Base-by-base conservation (phyloP, 1,139 yeast genomes). In the Trichomonascaceae sp. region DNA sequence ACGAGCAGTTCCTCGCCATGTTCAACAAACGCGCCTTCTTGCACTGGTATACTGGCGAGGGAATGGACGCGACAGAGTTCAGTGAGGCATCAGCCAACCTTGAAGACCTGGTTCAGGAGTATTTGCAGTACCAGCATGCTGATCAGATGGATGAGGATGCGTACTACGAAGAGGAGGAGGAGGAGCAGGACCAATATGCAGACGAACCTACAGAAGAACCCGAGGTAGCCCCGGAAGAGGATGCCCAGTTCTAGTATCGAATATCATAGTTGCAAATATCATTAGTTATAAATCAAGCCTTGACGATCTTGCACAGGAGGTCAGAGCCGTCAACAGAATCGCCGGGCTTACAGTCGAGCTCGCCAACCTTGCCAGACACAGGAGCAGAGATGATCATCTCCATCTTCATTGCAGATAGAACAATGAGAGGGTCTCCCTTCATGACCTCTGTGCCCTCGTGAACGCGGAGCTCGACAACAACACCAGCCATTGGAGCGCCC, bases 401-500 rank as follows among this genome's bases (percentile, higher is more conserved):
- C 98, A 92, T 92, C 74, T 92, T 92, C 99, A 89, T 92, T 45
- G 99, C 98, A 54, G 92, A 76, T 53, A 89, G 69, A 20, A 89
- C 95, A 37, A 93, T 93, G 48, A 89, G 61, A 29, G 96, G 92
- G 56, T 89, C 95, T 46, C 99, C 98, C 73, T 87, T 89, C 71
- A 81, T 84, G 45, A 92, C 94, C 46, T 77, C 79, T 35, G 76
- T 68, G 41, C 93, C 95, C 48, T 74, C 73, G 64, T 84, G 81
- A 41, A 84, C 81, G 54, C 93, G 82, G 38, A 89, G 78, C 62
- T 92, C 98, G 47, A 89, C 84, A 39, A 89, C 85, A 42, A 89
- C 97, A 65, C 99, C 99, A 23, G 97, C 93, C 98, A 89, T 89
- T 60, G 98, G 99, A 4, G 98, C 94, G 48, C 97, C 98, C 43